Percentiles rank a stretch among this genome's conserved stretches.
These are phyloP conservation scores for Coniochaeta pulveracea DNA, from an alignment of 2,329 filamentous ascomycete genomes.

Conservation along the genomic window DNA sequence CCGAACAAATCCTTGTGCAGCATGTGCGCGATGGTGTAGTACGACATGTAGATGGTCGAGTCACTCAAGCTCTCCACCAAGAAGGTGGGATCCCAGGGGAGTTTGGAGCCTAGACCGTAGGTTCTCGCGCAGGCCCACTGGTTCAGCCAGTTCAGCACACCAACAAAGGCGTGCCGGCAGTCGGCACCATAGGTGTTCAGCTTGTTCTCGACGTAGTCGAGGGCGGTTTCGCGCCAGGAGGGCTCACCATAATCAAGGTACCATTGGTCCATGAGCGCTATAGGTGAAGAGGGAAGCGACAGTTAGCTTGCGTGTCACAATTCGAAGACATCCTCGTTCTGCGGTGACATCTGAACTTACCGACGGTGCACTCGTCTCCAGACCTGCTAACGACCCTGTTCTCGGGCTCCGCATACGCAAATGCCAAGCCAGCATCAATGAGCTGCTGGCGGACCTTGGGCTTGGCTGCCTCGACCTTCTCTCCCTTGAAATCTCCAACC, in stretches of 20 bases:
- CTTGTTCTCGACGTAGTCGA: constrained; percentile 59
- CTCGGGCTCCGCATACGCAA: constrained; percentile 90
- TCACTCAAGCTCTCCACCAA: constrained; percentile 89
- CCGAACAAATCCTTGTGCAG: constrained; percentile 85
- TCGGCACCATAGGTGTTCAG: constrained; percentile 74
- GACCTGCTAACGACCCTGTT: constrained; percentile 80
- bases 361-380: constrained; percentile 51
- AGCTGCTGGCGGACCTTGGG: constrained; percentile 71
- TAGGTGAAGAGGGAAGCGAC: constrained; percentile 22
- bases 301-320: too few relatives aligned
- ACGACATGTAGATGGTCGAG: constrained; percentile 84
- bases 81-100: constrained; percentile 87
- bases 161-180: constrained; percentile 70
- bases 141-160: constrained; percentile 82
- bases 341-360: constrained; percentile 2
- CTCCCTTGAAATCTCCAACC: constrained; percentile 76
- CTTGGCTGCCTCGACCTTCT: constrained; percentile 79
- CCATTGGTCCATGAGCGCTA: constrained; percentile 95
- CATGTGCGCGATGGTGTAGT: constrained; percentile 55
- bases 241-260: constrained; percentile 94
- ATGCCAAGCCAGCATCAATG: constrained; percentile 50
- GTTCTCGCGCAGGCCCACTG: constrained; percentile 92
- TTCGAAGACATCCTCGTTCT: neutral
- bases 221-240: constrained; percentile 67
- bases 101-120: constrained; percentile 84